A percentile compares a stretch with the other conserved stretches of the same genome.
phyloP scores from a whole-genome alignment of 768 basidiomycete genomes.

The Tricholoma flavovirens region DNA sequence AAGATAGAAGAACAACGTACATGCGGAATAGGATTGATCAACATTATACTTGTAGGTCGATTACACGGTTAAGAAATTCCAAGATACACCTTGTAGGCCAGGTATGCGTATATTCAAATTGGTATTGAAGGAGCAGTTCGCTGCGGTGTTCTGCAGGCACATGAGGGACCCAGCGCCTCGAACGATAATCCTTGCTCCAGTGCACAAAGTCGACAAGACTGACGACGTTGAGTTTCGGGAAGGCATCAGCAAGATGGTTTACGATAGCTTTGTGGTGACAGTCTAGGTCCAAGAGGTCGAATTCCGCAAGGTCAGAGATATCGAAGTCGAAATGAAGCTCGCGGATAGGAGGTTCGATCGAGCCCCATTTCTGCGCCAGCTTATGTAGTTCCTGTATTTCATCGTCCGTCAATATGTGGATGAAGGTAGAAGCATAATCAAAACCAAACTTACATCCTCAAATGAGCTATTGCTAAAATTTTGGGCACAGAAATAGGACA shows the following conservation, averaged over 20 bases:
- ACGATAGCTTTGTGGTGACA: slow-evolving; percentile 5
- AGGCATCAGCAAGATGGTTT: neutral
- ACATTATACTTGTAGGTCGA: neutral
- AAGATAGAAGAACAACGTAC: neutral
- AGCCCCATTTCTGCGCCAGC: slow-evolving; percentile 4
- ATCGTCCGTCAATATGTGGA: neutral
- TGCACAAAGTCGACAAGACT: slow-evolving; percentile 3
- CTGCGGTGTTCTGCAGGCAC: neutral
- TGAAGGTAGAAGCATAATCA: neutral
- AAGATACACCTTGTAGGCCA: neutral
- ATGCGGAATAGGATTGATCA: neutral
- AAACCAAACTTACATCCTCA: neutral
- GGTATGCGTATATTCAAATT: too few relatives aligned
- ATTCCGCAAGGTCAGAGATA: too few relatives aligned
- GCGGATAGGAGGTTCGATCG: slow-evolving; percentile 4
- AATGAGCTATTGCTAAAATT: neutral
- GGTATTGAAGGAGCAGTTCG: neutral
- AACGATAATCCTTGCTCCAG: slow-evolving; percentile 3
- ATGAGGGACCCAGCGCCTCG: slow-evolving; percentile 5
- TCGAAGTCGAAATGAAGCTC: slow-evolving; percentile 1
- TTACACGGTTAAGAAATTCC: neutral
- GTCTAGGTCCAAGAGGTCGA: neutral
- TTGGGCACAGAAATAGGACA: neutral
- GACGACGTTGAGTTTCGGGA: slow-evolving; percentile 9
- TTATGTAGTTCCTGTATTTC: neutral